A percentile compares a stretch with the other conserved stretches of the same genome.
Evolutionary conservation across 805 yeast species (phyloP).

Genomic region (Debaryomyces hansenii): DNA sequence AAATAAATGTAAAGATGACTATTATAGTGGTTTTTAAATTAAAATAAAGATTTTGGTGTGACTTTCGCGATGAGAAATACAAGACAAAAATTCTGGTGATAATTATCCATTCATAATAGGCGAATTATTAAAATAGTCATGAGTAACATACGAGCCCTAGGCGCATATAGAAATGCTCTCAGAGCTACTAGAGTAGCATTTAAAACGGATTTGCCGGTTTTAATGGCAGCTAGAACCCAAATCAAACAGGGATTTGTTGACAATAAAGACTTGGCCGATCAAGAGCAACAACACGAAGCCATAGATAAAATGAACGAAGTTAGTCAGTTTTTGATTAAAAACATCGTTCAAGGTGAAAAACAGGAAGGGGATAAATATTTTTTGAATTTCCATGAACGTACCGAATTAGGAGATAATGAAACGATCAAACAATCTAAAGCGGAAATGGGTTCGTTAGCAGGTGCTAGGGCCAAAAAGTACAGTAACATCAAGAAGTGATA

Average conservation of each 20-base stretch:
- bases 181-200: conserved; percentile 68
- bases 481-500: conserved; percentile 14
- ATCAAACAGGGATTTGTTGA: conserved; percentile 55
- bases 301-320: conserved; percentile 64
- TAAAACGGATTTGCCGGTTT: conserved; percentile 45
- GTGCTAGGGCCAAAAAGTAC: conserved; percentile 46
- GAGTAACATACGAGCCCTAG: conserved; percentile 24
- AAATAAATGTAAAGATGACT: background rate
- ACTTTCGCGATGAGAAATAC: no score
- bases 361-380: conserved; percentile 45
- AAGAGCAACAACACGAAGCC: conserved; percentile 35
- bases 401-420: conserved; percentile 92
- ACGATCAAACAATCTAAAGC: conserved; percentile 55
- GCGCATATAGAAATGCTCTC: conserved; percentile 65
- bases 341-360: conserved; percentile 83
- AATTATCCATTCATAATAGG: background rate
- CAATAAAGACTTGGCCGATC: conserved; percentile 19
- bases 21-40: no score
- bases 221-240: conserved; percentile 59
- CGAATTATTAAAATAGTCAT: background rate
- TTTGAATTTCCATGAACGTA: conserved; percentile 73
- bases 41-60: no score
- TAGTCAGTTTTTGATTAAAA: conserved; percentile 63
- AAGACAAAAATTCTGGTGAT: no score
- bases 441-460: conserved; percentile 49